Base-by-base conservation (phyloP, 352 stramenopile species). In the Phytophthora kernoviae region DNA sequence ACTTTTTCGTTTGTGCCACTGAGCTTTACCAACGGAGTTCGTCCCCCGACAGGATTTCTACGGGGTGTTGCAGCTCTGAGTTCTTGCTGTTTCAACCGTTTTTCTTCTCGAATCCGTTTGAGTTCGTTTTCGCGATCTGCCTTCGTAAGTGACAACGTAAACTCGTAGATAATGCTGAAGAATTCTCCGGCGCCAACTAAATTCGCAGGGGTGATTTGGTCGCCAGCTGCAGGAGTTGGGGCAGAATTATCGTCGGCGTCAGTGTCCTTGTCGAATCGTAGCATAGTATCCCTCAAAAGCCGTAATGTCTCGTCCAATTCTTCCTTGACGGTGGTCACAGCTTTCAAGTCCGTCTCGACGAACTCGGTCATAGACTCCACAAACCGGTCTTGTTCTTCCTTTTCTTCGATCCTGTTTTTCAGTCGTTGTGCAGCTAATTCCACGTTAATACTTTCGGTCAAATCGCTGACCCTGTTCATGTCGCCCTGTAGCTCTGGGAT, bases 61-160 rank as follows among this genome's bases (percentile, higher is more conserved):
- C 76, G 65, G 1, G 73, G 73, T 24, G 73, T 60, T n/a, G 73
- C 55, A 9, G 40, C 77, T 46, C 78, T 77, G 12, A 76, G 75
- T 49, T 87, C 75, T 56, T 81, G 79, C 15, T 87, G 72, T 37
- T 83, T 87, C 6, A 71, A 53, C 20, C 70, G 70, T 1, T 82
- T 77, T 58, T 93, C 83, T 22, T 90, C 81, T 5, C 80, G 78
- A 33, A 93, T 68, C 0, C 83, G 68, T 57, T 87, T 87, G 37
- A 89, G 30, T 42, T 93, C 83, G 30, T 93, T 93, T 55, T 91
- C 83, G 2, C 83, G 83, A 30, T 91, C 83, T 0, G 79, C 80
- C 66, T 91, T 93, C 41, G 56, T 85, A 2, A 93, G 60, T 11
- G 79, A 78, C n/a, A 88, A 75, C n/a, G 75, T 90, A 42, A 93